phyloP scores from a whole-genome alignment of 352 stramenopile genomes.

The Phytophthora foliorum region DNA sequence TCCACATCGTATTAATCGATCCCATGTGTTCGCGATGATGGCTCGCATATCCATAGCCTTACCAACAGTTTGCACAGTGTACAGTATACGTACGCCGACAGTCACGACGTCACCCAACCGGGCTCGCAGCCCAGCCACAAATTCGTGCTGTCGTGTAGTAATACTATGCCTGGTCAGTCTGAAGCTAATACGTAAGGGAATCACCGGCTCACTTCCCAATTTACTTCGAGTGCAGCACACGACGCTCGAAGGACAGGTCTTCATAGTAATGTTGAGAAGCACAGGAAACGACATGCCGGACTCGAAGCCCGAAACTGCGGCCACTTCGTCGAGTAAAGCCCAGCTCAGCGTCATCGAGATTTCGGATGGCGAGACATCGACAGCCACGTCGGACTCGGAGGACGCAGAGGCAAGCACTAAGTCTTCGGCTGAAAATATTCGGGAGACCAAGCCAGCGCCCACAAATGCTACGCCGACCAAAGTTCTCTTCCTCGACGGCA shows the following conservation, averaged over 20 bases:
- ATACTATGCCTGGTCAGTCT: not conserved
- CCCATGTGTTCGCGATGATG: constrained; percentile 12
- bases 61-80: too few relatives aligned
- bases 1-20: constrained; percentile 25
- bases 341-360: constrained; percentile 25
- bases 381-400: constrained; percentile 8
- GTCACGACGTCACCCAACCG: too few relatives aligned
- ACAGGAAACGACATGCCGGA: not conserved
- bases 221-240: not conserved
- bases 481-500: constrained; percentile 34
- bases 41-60: not conserved
- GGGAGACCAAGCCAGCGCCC: constrained; percentile 1
- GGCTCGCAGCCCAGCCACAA: constrained; percentile 1
- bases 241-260: not conserved
- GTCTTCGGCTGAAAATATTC: constrained; percentile 6
- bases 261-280: constrained; percentile 16
- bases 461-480: constrained; percentile 15
- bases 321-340: constrained; percentile 1
- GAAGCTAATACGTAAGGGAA: not conserved
- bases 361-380: constrained; percentile 19
- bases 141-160: constrained; percentile 12
- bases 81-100: not conserved
- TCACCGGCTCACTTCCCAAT: constrained; percentile 14
- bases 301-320: not conserved
- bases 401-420: constrained; percentile 21